Evolutionary conservation across 2,329 filamentous ascomycete species (phyloP).

Genomic region (Periglandula ipomoeae): DNA sequence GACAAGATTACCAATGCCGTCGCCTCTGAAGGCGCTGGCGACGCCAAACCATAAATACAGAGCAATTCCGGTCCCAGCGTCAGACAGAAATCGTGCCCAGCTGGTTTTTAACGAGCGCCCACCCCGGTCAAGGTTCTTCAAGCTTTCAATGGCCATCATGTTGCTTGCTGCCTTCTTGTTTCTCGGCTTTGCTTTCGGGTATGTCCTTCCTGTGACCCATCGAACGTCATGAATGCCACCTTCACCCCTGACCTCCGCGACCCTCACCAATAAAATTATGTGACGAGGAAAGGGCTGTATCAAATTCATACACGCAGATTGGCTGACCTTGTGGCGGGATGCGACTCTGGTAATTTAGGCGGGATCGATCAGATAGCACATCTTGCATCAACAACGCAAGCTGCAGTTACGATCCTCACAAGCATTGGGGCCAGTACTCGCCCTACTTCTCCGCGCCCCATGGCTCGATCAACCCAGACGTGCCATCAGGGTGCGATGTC

Average conservation of each 20-base stretch:
- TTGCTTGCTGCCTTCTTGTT: conserved; percentile 10
- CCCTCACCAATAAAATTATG: neutral
- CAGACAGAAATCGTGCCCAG: neutral
- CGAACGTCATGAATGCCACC: too few species aligned
- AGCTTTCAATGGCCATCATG: conserved; percentile 11
- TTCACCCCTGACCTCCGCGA: neutral
- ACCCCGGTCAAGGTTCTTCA: conserved; percentile 9
- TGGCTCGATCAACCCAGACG: conserved; percentile 41
- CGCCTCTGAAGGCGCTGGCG: conserved; percentile 12
- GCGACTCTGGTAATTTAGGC: neutral
- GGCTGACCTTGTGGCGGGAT: neutral
- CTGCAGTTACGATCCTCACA: conserved; percentile 54
- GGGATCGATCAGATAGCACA: conserved; percentile 6
- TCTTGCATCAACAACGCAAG: conserved; percentile 2
- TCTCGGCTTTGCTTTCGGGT: conserved; percentile 12
- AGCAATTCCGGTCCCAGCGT: conserved; percentile 14
- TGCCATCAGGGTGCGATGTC: conserved; percentile 60
- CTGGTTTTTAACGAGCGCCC: neutral
- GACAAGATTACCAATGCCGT: conserved; percentile 2
- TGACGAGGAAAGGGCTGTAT: neutral
- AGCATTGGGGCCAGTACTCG: conserved; percentile 80
- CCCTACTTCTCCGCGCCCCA: conserved; percentile 73
- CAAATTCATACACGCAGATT: neutral
- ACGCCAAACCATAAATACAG: conserved; percentile 20
- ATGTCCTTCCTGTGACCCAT: too few species aligned